Base-by-base conservation (phyloP, 495 filamentous ascomycete genomes). In the Monascus purpureus region DNA sequence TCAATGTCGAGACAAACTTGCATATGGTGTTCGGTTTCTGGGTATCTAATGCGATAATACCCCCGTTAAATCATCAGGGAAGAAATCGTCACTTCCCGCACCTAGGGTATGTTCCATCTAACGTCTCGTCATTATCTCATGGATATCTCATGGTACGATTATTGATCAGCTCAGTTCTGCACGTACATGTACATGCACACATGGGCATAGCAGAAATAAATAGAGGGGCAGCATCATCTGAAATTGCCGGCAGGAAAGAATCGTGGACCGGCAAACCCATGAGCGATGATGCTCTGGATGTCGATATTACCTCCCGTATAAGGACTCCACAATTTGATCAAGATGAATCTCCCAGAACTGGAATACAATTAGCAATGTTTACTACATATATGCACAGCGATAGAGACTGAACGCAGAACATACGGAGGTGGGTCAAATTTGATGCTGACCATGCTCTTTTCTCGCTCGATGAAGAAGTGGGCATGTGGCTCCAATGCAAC, bases 341-440 rank as follows among this genome's bases (percentile, higher is more conserved):
- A 47, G 33, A 94, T 77, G 49, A 73, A 88, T 24, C 78, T 66
- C 8, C 77, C 85, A 19, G 70, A 72, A 7, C 72, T 77, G 31
- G 26, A 4, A 15, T 9, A 25, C 13, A 35, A 31, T 42, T 38
- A 44, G 30, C 35, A 31, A 30, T 11, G 15, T 8, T 19, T 39
- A 19, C 32, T 14, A 32, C 14, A 28, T 19, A 17, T 9, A 16
- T 32, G 13, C 17, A 37, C n/a, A n/a, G 8, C 11, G 23, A 13
- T 32, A 20, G 6, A 6, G 13, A 28, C 17, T 8, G 31, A 8
- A 29, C 6, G 29, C 27, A 20, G 11, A n/a, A 59, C 71, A 50
- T 75, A 92, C 58, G 90, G 72, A 18, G 84, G 77, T 26, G 88
- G 86, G 42, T 93, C 80, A 50, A 96, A 96, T 40, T 71, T 76